Evolutionary conservation across 495 filamentous ascomycete species (phyloP).

Genomic region (Neurospora hispaniola): DNA sequence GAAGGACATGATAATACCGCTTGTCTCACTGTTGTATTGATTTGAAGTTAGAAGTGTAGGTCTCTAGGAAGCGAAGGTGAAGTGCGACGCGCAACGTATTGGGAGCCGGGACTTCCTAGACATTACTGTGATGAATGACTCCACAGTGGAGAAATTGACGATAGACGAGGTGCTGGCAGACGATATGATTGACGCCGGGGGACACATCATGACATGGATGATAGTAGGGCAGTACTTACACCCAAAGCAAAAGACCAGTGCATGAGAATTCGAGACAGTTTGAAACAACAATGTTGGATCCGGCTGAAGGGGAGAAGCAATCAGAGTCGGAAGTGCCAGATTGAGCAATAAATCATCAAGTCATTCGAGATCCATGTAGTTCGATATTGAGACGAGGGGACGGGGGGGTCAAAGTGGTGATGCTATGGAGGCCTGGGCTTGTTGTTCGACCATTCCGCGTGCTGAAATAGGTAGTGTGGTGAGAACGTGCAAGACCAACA

Average conservation of each 20-base stretch:
- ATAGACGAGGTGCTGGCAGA: neutral
- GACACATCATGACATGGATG: neutral
- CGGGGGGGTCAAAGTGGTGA: neutral
- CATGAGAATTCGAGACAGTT: neutral
- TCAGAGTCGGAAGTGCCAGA: neutral
- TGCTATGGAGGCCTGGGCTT: neutral
- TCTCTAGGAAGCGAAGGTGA: neutral
- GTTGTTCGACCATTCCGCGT: neutral
- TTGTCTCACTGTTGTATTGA: neutral
- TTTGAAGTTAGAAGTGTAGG: neutral
- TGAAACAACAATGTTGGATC: neutral
- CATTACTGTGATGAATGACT: neutral
- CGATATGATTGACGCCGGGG: neutral
- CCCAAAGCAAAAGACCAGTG: neutral
- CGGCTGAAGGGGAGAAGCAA: neutral
- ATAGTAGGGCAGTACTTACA: neutral
- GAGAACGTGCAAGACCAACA: neutral
- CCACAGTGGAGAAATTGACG: neutral
- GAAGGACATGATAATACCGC: constrained; percentile 14
- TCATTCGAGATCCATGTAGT: neutral
- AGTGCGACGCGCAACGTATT: neutral
- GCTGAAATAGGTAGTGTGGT: neutral
- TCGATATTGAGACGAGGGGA: neutral
- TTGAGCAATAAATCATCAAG: neutral
- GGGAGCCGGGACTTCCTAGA: neutral